These are phyloP conservation scores for Thymus quinquecostatus DNA, from an alignment of 257 asterid species.

Conservation along the genomic window DNA sequence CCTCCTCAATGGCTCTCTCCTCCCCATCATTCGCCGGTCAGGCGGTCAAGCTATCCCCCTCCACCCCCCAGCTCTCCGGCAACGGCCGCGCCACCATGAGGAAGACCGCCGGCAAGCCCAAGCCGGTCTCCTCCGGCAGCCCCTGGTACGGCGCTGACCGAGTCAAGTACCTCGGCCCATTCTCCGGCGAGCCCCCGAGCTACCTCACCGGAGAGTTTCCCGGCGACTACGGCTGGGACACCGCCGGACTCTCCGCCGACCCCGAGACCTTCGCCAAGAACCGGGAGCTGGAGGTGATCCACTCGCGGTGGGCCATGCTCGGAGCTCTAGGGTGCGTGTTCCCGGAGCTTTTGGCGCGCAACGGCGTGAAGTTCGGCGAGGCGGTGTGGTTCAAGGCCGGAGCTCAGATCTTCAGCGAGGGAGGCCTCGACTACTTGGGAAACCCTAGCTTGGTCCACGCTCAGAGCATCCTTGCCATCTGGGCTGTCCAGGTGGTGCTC, in stretches of 20 bases:
- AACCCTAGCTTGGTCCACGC: constrained; percentile 84
- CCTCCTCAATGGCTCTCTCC: constrained; percentile 63
- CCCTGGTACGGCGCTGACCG: constrained; percentile 83
- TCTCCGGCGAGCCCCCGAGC: constrained; percentile 70
- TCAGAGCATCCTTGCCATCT: constrained; percentile 74
- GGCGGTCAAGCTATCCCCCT: constrained; percentile 49
- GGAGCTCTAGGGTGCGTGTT: constrained; percentile 83
- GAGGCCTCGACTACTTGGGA: constrained; percentile 75
- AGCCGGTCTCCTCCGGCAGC: constrained; percentile 50
- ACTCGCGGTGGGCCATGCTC: constrained; percentile 79
- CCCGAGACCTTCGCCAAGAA: constrained; percentile 81
- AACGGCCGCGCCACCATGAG: constrained; percentile 45
- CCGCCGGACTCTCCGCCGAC: constrained; percentile 69
- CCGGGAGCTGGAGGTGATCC: constrained; percentile 78
- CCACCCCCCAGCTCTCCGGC: constrained; percentile 33
- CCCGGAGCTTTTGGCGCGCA: constrained; percentile 79
- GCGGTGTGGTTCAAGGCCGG: constrained; percentile 91
- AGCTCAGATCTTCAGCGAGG: constrained; percentile 66
- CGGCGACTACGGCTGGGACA: constrained; percentile 81
- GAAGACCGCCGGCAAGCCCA: constrained; percentile 45
- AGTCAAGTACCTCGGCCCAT: constrained; percentile 69
- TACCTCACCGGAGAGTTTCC: constrained; percentile 73
- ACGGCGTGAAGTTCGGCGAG: constrained; percentile 76
- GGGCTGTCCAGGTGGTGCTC: constrained; percentile 66
- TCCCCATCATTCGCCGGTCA: constrained; percentile 53